Evolutionary conservation across 345 rosid species (phyloP), one percentile per base, ranked within the genome.

Genomic region (Heritiera littoralis): DNA sequence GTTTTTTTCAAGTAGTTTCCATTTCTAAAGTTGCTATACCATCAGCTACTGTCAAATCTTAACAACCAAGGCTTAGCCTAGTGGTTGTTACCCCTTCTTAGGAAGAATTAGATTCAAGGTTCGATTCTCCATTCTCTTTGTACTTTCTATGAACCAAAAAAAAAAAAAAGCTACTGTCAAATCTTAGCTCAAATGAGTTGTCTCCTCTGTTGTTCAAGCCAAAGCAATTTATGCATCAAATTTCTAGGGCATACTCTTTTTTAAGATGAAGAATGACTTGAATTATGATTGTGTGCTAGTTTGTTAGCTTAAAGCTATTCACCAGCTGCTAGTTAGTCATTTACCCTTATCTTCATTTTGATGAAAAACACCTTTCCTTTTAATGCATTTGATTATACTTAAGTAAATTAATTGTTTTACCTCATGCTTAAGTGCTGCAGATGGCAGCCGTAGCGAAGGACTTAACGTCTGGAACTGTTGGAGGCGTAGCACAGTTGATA

Each of bases 381-480:
- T 28, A 72, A 30, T 51, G 13, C 15, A 15, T 71, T 17, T 1
- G 9, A 71, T 14, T 43, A 45, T 11, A 38, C 9, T 30, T 71
- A 4, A 51, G 59, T 32, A 72, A 51, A 71, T 71, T 49, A 51
- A 51, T 35, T 32, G 61, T 75, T 64, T 55, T 17, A 72, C 77
- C 72, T 17, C 72, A 46, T 58, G 1, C 46, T 71, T 56, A 45
- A 66, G 10, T 77, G 77, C 69, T 82, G 72, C 89, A 92, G 92
- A 94, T 97, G 99, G 99, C 74, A 79, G 99, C 93, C 20, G 89
- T 91, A 7, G 94, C 90, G 1, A 94, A 92, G 90, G 99, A 94
- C 84, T 84, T 97, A 60, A 83, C 90, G 32, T 83, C 99, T 54
- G 99, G 99, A 83, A 94, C 99, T 5, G 81, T 94, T 18, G 99